These are phyloP conservation scores for Cercospora nicotianae DNA, from an alignment of 2,329 filamentous ascomycete species.

Conservation along the genomic window DNA sequence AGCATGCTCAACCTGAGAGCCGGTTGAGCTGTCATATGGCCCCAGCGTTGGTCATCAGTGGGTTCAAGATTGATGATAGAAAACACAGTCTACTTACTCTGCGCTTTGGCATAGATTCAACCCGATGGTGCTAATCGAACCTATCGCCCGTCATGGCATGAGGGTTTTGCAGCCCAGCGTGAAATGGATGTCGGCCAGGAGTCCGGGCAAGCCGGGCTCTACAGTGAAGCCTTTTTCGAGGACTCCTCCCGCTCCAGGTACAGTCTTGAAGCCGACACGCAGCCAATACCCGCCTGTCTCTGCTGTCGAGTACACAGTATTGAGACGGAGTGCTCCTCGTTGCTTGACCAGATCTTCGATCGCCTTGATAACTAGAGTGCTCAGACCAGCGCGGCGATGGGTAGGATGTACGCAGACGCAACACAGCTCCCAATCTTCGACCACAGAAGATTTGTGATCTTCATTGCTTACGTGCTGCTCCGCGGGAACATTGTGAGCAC, in stretches of 20 bases:
- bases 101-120: neutral
- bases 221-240: constrained; percentile 30
- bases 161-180: constrained; percentile 20
- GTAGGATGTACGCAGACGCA: constrained; percentile 31
- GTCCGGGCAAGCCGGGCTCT: constrained; percentile 24
- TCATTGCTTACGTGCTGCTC: neutral
- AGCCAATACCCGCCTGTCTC: constrained; percentile 32
- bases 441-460: neutral
- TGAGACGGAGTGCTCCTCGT: constrained; percentile 24
- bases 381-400: constrained; percentile 24
- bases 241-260: constrained; percentile 26
- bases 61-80: neutral
- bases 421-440: constrained; percentile 30
- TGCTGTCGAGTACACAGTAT: constrained; percentile 26
- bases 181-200: constrained; percentile 29
- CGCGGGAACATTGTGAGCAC: neutral
- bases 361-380: constrained; percentile 18
- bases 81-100: constrained; percentile 8
- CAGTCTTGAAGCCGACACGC: constrained; percentile 24
- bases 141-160: constrained; percentile 1
- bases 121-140: neutral
- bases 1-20: constrained; percentile 34
- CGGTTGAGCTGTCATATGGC: constrained; percentile 37
- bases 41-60: constrained; percentile 35
- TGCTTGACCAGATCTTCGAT: constrained; percentile 16